Evolutionary conservation across 1,284 basidiomycete species (phyloP), one percentile per base, ranked within the genome.

Genomic region (Cryptococcus depauperatus): DNA sequence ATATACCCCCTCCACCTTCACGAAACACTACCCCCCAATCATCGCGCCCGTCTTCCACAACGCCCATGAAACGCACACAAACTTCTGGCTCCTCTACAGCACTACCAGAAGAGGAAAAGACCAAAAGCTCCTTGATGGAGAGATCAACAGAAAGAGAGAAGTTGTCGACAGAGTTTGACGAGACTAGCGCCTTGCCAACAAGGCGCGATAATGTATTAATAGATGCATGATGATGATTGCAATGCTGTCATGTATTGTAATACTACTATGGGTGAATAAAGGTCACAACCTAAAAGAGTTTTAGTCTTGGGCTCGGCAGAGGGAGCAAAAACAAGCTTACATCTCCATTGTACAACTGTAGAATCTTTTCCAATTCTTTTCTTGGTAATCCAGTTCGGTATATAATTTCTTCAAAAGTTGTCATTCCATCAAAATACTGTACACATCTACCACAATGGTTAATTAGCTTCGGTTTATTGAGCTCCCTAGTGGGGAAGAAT

Each of bases 331-430:
- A 3, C 14, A n/a, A 8, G 54, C 62, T 65, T 47, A 69, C 65
- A 52, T 69, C 59, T 19, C 65, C 60, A 39, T 60, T 57, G 47
- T 56, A 69, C 28, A 61, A 42, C 34, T 56, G 39, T 5, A 64
- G 43, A 16, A 69, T 58, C 43, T 51, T 53, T 23, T 68, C 63
- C 38, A 69, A 39, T 45, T 69, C 66, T 23, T 61, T 57, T 37
- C 59, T 50, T 11, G 52, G 54, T 47, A 70, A 51, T 1, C 62
- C 58, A 3, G 68, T 70, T 35, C 67, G 58, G 56, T 63, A 72
- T 37, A 62, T 56, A 42, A 70, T 66, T 44, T 70, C 68, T 44
- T 70, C 68, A 41, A 69, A 60, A 1, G 68, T 64, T 10, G 64
- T 59, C 21, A 58, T 52, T 13, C 68, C 69, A 42, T 72, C 64